Evolutionary conservation across 192 early-diverging fungal genomes (phyloP).

Genomic region (Spizellomyces sp.): DNA sequence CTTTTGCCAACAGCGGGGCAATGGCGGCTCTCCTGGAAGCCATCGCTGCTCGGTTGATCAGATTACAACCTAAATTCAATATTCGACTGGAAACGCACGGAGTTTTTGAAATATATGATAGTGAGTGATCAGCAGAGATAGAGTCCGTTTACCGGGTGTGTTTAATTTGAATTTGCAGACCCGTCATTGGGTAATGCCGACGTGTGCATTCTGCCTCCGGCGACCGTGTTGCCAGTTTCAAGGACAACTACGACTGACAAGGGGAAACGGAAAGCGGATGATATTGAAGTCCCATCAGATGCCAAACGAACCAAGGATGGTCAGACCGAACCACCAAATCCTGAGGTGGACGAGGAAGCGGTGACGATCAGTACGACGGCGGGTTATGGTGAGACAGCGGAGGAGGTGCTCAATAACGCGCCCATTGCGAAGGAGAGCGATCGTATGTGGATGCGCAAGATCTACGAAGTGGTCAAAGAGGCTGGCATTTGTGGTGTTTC

Average conservation of each 20-base stretch:
- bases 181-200: too few species aligned
- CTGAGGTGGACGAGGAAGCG: background rate
- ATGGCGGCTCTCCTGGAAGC: constrained; percentile 32
- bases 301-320: background rate
- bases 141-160: too few species aligned
- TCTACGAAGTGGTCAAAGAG: constrained; percentile 15
- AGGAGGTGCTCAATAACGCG: background rate
- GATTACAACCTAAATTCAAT: constrained; percentile 14
- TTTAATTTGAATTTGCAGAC: too few species aligned
- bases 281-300: background rate
- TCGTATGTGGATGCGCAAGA: constrained; percentile 4
- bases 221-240: too few species aligned
- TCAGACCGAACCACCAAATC: background rate
- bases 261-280: constrained; percentile 3
- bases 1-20: constrained; percentile 29
- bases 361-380: background rate
- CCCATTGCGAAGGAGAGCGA: constrained; percentile 16
- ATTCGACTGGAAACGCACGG: background rate
- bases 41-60: background rate
- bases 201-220: too few species aligned
- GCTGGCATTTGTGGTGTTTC: constrained; percentile 8
- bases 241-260: background rate
- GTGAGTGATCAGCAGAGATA: too few species aligned
- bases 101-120: too few species aligned
- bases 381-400: background rate